Conservation (phyloP, 805 yeast species). For the Myxozyma geophila region DNA sequence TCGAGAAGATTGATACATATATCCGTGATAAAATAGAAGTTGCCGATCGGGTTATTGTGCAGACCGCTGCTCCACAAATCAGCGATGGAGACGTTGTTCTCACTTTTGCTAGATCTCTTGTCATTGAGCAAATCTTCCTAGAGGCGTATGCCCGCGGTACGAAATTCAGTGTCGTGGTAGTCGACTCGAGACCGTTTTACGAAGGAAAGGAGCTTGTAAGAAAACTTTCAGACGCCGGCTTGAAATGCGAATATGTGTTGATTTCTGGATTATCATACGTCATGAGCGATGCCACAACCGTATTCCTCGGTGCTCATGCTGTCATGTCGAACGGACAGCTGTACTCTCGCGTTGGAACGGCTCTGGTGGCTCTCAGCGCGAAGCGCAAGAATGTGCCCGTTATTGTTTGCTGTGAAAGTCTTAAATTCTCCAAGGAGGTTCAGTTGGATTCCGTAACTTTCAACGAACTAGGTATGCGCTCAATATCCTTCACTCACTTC, state of each 20-base stretch:
- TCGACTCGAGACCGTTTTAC: slow-evolving; percentile 91
- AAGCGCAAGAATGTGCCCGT: slow-evolving; percentile 89
- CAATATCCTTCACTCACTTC: background rate
- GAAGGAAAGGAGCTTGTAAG: slow-evolving; percentile 85
- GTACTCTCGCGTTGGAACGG: slow-evolving; percentile 93
- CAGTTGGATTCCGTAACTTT: slow-evolving; percentile 94
- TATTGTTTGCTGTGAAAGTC: slow-evolving; percentile 90
- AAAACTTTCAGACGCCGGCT: slow-evolving; percentile 62
- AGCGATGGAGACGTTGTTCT: slow-evolving; percentile 76
- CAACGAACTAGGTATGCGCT: slow-evolving; percentile 64
- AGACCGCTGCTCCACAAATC: slow-evolving; percentile 77
- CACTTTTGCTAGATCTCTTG: slow-evolving; percentile 87
- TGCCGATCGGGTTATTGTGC: slow-evolving; percentile 80
- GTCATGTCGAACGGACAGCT: slow-evolving; percentile 93
- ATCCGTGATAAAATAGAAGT: slow-evolving; percentile 83
- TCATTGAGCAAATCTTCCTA: slow-evolving; percentile 72
- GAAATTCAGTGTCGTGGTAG: slow-evolving; percentile 76
- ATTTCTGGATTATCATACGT: slow-evolving; percentile 80
- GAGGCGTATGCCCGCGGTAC: slow-evolving; percentile 67
- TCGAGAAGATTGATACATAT: slow-evolving; percentile 74
- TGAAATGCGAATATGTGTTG: slow-evolving; percentile 77
- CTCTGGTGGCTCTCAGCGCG: slow-evolving; percentile 89
- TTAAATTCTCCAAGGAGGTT: slow-evolving; percentile 92
- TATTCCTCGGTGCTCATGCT: slow-evolving; percentile 95
- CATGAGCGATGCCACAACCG: slow-evolving; percentile 84